These are phyloP conservation scores for Nakaseomyces delphensis DNA, from an alignment of 1,139 yeast genomes.

Conservation along the genomic window DNA sequence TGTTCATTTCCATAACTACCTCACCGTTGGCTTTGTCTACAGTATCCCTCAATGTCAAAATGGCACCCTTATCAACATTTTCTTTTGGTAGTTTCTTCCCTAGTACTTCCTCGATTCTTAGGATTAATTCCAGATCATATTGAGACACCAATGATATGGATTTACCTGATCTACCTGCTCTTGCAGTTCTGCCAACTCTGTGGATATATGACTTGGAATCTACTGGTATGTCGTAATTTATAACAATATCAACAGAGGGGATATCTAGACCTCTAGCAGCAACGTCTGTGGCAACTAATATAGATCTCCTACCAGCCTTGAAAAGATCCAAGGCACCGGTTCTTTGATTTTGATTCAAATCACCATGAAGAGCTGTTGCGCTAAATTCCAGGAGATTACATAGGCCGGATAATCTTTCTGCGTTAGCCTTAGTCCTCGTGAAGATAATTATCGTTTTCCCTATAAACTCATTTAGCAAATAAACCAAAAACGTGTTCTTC, in stretches of 20 bases:
- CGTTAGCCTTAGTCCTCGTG: slow-evolving; percentile 91
- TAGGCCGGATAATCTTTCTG: slow-evolving; percentile 79
- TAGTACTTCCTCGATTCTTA: slow-evolving; percentile 81
- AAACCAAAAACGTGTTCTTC: slow-evolving; percentile 79
- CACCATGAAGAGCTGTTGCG: slow-evolving; percentile 93
- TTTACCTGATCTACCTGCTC: slow-evolving; percentile 94
- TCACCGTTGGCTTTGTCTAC: slow-evolving; percentile 91
- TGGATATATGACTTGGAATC: slow-evolving; percentile 98
- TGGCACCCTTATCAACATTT: slow-evolving; percentile 68
- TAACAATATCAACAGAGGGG: slow-evolving; percentile 85
- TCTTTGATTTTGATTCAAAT: slow-evolving; percentile 83
- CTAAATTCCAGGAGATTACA: slow-evolving; percentile 76
- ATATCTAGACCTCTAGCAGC: slow-evolving; percentile 98
- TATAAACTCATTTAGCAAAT: slow-evolving; percentile 68
- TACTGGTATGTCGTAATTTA: slow-evolving; percentile 92
- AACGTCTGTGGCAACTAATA: slow-evolving; percentile 92
- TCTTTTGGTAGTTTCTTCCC: slow-evolving; percentile 77
- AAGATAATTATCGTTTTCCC: slow-evolving; percentile 87
- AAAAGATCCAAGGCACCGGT: slow-evolving; percentile 89
- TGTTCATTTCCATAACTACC: slow-evolving; percentile 79
- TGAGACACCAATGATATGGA: slow-evolving; percentile 89
- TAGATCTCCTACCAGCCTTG: slow-evolving; percentile 73
- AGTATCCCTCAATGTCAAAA: slow-evolving; percentile 70
- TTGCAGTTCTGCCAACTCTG: slow-evolving; percentile 96
- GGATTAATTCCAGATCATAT: slow-evolving; percentile 80